Conservation (phyloP, 495 filamentous ascomycete genomes). For the Aspergillus kassunensis region DNA sequence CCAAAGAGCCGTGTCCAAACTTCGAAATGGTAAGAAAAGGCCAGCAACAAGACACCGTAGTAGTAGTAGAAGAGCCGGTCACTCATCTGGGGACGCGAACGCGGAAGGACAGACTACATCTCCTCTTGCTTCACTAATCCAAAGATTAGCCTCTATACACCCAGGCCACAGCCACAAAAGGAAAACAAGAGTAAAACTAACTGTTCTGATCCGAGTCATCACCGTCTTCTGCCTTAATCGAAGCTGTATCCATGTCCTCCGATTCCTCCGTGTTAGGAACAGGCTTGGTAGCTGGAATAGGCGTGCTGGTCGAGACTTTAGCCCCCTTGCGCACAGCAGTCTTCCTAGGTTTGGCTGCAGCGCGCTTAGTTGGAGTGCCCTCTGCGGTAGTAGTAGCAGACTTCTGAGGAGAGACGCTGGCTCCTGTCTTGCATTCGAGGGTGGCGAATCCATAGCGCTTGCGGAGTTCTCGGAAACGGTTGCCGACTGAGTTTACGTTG, state of each 20-base stretch:
- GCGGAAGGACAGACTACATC: background rate
- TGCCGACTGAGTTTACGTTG: constrained; percentile 30
- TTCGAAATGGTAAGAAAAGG: too few species aligned
- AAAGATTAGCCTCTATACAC: background rate
- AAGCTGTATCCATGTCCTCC: background rate
- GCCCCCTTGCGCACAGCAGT: background rate
- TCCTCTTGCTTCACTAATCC: background rate
- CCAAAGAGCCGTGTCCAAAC: too few species aligned
- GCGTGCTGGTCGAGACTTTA: background rate
- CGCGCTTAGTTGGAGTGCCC: background rate
- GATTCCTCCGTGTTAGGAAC: background rate
- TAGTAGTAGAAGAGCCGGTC: too few species aligned
- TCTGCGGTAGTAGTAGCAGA: background rate
- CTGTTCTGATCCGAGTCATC: background rate
- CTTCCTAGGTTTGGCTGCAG: background rate
- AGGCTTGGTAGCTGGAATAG: background rate
- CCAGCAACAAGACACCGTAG: too few species aligned
- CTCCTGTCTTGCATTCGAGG: constrained; percentile 13
- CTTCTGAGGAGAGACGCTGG: background rate
- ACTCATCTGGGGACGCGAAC: too few species aligned
- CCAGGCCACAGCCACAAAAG: background rate
- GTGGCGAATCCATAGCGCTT: constrained; percentile 25
- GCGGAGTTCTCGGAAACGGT: constrained; percentile 25
- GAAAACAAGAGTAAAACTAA: background rate
- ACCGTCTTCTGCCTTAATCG: background rate